These are phyloP conservation scores for Ailanthus altissimus DNA, from an alignment of 345 rosid species.

Conservation along the genomic window DNA sequence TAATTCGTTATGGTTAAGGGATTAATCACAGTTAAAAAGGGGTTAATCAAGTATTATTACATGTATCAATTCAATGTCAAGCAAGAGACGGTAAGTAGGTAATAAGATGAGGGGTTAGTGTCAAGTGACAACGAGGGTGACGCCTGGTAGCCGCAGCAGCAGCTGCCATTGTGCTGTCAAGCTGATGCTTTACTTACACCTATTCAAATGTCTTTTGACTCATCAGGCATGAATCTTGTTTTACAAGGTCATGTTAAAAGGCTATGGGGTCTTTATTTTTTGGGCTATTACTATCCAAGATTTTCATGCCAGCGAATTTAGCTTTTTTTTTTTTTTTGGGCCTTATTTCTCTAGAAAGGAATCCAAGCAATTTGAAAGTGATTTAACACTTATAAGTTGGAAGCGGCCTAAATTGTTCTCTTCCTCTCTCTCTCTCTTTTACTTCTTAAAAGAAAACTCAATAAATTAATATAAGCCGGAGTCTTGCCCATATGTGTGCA, in stretches of 20 bases:
- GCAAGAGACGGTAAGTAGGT: neutral
- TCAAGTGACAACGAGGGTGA: neutral
- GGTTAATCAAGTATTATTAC: neutral
- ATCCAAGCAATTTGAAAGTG: too few relatives aligned
- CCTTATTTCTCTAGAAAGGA: neutral
- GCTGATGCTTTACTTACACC: neutral
- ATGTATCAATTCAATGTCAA: neutral
- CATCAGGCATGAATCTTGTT: neutral
- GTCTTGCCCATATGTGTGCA: too few relatives aligned
- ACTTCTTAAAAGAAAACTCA: too few relatives aligned
- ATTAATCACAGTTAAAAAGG: neutral
- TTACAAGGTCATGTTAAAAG: neutral
- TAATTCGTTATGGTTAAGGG: neutral
- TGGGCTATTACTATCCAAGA: neutral
- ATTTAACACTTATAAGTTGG: too few relatives aligned
- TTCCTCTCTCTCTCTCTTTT: too few relatives aligned
- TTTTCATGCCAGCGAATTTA: neutral
- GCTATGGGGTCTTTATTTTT: too few relatives aligned
- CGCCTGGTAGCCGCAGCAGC: too few relatives aligned
- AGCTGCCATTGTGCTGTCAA: neutral
- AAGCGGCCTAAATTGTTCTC: too few relatives aligned
- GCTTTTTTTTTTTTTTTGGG: too few relatives aligned
- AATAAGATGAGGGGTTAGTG: slow-evolving; percentile 11
- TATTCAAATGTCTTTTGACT: neutral
- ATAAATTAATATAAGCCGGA: too few relatives aligned